Evolutionary conservation across 441 rosid species (phyloP).

Genomic region (Populus hybrid): DNA sequence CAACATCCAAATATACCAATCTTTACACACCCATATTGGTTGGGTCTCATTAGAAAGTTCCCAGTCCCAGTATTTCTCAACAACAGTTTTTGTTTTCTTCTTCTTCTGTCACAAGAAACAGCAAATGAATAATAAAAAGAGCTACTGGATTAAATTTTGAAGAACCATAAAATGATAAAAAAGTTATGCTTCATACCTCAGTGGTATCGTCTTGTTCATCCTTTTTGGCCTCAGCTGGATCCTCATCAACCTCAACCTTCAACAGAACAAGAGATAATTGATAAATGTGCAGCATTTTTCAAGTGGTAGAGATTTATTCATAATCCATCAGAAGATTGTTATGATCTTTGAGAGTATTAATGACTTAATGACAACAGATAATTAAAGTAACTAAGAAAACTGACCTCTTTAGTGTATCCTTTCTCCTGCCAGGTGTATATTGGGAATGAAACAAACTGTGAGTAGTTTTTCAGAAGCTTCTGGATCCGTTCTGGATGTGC

Average conservation of each 20-base stretch:
- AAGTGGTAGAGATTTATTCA: background rate
- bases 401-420: conserved; percentile 90
- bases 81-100: conserved; percentile 87
- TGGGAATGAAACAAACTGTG: conserved; percentile 97
- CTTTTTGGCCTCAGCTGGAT: conserved; percentile 70
- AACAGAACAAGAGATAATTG: conserved; percentile 5
- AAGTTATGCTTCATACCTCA: conserved; percentile 45
- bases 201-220: conserved; percentile 48
- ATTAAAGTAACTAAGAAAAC: background rate
- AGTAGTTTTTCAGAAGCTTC: conserved; percentile 92
- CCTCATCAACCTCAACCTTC: conserved; percentile 95
- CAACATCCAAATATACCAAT: conserved; percentile 4
- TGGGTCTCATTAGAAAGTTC: conserved; percentile 90
- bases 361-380: background rate
- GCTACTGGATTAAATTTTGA: background rate
- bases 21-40: conserved; percentile 78
- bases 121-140: conserved; percentile 1
- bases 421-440: conserved; percentile 96
- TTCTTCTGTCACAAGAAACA: conserved; percentile 47
- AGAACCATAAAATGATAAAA: background rate
- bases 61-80: conserved; percentile 98
- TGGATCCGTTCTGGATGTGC: conserved; percentile 88
- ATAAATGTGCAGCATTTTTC: background rate
- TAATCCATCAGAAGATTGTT: background rate
- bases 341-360: background rate